Evolutionary conservation across 805 yeast species (phyloP).

Genomic region (Tetrapisispora namnaoensis): DNA sequence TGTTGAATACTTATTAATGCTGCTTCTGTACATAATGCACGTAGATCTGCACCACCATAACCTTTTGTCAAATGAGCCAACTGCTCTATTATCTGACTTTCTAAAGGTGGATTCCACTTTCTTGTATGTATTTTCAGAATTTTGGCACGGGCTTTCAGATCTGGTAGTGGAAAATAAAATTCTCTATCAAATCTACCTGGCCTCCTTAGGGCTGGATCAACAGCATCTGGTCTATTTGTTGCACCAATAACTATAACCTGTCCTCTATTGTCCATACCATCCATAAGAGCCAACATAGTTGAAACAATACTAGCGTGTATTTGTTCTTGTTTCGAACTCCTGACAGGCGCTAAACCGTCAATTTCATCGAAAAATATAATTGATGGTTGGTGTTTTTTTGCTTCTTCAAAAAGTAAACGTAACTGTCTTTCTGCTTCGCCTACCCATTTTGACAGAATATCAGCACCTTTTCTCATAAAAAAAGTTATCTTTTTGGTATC

Average conservation of each 20-base stretch:
- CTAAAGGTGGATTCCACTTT: constrained; percentile 75
- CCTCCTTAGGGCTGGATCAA: constrained; percentile 94
- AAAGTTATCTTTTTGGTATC: constrained; percentile 81
- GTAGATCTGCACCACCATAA: constrained; percentile 93
- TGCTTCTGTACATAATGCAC: constrained; percentile 93
- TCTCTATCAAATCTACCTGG: constrained; percentile 98
- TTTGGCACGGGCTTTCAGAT: constrained; percentile 62
- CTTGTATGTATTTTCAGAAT: constrained; percentile 79
- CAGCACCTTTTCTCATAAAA: constrained; percentile 98
- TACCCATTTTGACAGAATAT: constrained; percentile 94
- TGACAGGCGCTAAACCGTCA: constrained; percentile 95
- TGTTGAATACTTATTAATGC: constrained; percentile 88
- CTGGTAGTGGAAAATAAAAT: constrained; percentile 92
- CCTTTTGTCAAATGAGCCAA: constrained; percentile 84
- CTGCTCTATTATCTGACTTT: constrained; percentile 46
- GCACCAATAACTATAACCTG: constrained; percentile 98
- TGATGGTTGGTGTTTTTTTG: constrained; percentile 89
- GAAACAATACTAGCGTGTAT: constrained; percentile 97
- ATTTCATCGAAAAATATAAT: constrained; percentile 96
- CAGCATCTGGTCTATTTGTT: constrained; percentile 93
- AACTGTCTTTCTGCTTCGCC: constrained; percentile 98
- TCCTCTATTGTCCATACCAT: constrained; percentile 98
- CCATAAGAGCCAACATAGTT: constrained; percentile 91
- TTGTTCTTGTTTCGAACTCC: constrained; percentile 96
- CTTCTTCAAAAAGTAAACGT: constrained; percentile 86